Conservation (phyloP, 495 filamentous ascomycete species). For the Aspergillus leporis region DNA sequence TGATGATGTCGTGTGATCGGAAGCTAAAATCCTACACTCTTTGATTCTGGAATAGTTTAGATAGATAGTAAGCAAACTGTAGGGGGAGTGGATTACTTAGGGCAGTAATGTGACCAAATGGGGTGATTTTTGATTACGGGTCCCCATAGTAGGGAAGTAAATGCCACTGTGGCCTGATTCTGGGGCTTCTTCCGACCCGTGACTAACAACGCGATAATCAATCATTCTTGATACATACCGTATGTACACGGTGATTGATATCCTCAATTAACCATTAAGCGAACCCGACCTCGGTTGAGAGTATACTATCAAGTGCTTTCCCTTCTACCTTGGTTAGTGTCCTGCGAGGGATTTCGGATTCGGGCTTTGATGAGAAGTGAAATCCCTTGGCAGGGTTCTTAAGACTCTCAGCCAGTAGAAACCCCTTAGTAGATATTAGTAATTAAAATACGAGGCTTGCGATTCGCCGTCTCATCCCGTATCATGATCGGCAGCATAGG, state of each 20-base stretch:
- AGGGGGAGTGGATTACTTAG: too few species aligned
- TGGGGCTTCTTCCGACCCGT: conserved; percentile 3
- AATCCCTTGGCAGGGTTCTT: too few species aligned
- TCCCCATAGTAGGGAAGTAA: background rate
- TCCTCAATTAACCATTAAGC: background rate
- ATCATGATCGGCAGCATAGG: background rate
- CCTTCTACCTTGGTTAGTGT: background rate
- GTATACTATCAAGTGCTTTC: background rate
- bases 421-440: background rate
- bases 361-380: too few species aligned
- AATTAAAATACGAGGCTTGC: background rate
- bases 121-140: background rate
- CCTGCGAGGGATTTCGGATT: background rate
- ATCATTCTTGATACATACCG: background rate
- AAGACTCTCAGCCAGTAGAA: background rate
- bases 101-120: background rate
- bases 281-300: background rate
- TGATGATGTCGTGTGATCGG: background rate
- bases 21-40: background rate
- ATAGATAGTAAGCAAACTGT: too few species aligned
- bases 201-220: background rate
- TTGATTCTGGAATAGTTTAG: background rate
- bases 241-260: too few species aligned
- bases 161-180: conserved; percentile 11
- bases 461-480: background rate